Percentiles rank a stretch among this genome's conserved stretches.
phyloP scores from a whole-genome alignment of 1,284 basidiomycete species.

The Rhodotorula sp. region DNA sequence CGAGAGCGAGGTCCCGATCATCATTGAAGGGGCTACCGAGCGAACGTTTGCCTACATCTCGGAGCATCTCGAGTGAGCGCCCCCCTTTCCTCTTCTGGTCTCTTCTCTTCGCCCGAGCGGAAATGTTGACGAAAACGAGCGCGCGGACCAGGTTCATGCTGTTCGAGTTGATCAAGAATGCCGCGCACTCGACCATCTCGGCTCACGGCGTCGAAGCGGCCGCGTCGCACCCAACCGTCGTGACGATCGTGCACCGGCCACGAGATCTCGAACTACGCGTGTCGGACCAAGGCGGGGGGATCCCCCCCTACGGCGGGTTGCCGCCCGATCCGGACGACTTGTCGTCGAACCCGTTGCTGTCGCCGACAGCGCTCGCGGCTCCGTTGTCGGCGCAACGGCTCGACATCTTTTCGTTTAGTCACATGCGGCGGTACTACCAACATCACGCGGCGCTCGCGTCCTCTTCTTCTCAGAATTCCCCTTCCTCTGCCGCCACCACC shows the following conservation, averaged over 20 bases:
- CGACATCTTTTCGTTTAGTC: constrained; percentile 38
- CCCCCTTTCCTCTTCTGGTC: background rate
- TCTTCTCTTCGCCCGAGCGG: too few species aligned
- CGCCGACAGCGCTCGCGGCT: constrained; percentile 12
- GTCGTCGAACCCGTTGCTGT: constrained; percentile 18
- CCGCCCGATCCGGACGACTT: constrained; percentile 27
- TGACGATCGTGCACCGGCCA: constrained; percentile 69
- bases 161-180: constrained; percentile 84
- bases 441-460: constrained; percentile 24
- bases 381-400: constrained; percentile 36
- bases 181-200: constrained; percentile 35
- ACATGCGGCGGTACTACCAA: constrained; percentile 39
- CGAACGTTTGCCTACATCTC: constrained; percentile 77
- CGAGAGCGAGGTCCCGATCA: constrained; percentile 67
- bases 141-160: constrained; percentile 66
- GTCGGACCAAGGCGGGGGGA: constrained; percentile 66
- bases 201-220: constrained; percentile 32
- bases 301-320: constrained; percentile 40
- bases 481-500: background rate
- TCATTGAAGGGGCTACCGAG: constrained; percentile 53
- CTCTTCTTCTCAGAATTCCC: background rate
- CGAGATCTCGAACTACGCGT: constrained; percentile 73
- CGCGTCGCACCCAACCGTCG: constrained; percentile 60
- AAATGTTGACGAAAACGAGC: background rate
- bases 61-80: constrained; percentile 65